Base-by-base conservation (phyloP, 2,329 filamentous ascomycete genomes). In the Graphium sp. region DNA sequence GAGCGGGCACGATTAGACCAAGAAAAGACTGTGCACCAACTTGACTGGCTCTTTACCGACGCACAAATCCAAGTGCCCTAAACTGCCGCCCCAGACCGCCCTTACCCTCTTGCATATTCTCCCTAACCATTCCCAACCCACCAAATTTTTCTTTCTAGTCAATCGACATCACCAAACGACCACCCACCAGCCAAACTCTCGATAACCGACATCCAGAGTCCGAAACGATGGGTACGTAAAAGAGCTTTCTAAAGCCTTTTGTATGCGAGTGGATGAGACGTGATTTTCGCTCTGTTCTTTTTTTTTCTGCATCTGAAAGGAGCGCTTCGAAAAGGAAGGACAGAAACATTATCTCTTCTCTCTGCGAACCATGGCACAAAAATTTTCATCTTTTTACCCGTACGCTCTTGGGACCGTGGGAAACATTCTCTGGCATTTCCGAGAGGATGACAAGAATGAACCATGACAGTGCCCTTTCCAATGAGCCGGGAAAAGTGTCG, bases 161-260 rank as follows among this genome's bases (percentile, higher is more conserved):
- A 35, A 39, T 41, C 16, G 33, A 35, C 40, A 39, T 33, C 27
- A 31, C 37, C 35, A 45, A 41, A 47, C 46, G 46, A 50, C 46
- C 44, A 49, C 40, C 46, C 45, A 39, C 39, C 37, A 47, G 41
- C 41, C 42, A 33, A 45, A 41, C 25, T 22, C 29, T 23, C 28
- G n/a, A 37, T 33, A 37, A 38, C 39, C 39, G 16, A 23, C 20
- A 24, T n/a, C 24, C 22, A 25, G 50, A 48, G 50, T 49, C 45
- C 61, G 60, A 55, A 60, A 67, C 58, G 56, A 71, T 71, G 66
- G 66, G 66, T 71, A 71, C 58, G 66, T 65, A 62, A 50, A 42
- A 46, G 14, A 26, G 18, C 26, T 30, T 13, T 20, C 22, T 27
- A 31, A 35, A 34, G 33, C 31, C 32, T 49, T 47, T 40, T 49